phyloP scores from a whole-genome alignment of 495 filamentous ascomycete genomes.

The Neurospora pannonica region DNA sequence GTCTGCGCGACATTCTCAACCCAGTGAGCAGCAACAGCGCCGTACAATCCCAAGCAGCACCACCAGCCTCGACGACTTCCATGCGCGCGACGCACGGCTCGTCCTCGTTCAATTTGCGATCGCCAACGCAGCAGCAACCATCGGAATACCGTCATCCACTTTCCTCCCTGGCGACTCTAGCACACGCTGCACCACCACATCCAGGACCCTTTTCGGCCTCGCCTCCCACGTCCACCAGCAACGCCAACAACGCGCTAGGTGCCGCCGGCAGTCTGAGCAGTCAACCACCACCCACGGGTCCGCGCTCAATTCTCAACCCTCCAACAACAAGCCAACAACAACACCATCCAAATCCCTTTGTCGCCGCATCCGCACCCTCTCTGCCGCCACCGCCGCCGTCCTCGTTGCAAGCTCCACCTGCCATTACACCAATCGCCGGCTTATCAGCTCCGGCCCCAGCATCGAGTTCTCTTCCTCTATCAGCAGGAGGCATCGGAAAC shows the following conservation, averaged over 20 bases:
- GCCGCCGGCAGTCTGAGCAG: background rate
- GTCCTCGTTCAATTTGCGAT: conserved; percentile 26
- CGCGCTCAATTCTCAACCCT: conserved; percentile 23
- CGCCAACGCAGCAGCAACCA: conserved; percentile 29
- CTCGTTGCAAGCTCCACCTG: conserved; percentile 19
- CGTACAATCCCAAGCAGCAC: conserved; percentile 5
- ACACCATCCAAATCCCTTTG: conserved; percentile 15
- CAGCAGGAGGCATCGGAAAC: background rate
- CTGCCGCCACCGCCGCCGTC: conserved; percentile 10
- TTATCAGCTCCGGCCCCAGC: conserved; percentile 2
- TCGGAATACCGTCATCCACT: conserved; percentile 1
- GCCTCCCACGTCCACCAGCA: conserved; percentile 13
- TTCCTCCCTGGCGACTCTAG: background rate
- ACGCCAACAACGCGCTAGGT: conserved; percentile 7
- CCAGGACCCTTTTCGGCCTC: conserved; percentile 13
- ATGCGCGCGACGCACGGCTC: conserved; percentile 2
- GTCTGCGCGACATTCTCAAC: conserved; percentile 31
- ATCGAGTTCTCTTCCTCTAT: background rate
- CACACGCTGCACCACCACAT: background rate
- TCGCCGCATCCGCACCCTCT: conserved; percentile 13
- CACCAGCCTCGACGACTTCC: background rate
- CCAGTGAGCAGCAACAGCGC: conserved; percentile 20
- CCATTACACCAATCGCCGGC: conserved; percentile 6
- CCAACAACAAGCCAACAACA: background rate
- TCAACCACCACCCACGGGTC: conserved; percentile 7